Evolutionary conservation across 116 monocot genomes (phyloP).

Genomic region (Iris pallida): DNA sequence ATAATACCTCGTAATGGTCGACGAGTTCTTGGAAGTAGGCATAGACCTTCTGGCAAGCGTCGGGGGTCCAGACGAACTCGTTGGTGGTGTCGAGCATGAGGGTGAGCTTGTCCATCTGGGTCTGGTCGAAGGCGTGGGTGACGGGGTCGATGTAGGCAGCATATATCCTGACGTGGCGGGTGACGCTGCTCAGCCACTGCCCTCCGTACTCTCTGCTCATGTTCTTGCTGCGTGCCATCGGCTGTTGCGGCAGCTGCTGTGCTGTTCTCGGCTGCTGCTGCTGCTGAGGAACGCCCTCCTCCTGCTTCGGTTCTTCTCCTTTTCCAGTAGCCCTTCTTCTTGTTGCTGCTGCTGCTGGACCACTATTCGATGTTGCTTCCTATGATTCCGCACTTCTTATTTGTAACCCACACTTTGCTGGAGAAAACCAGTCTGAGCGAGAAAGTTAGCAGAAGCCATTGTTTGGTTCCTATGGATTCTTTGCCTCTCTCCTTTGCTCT

Average conservation of each 20-base stretch:
- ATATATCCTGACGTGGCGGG: slow-evolving; percentile 83
- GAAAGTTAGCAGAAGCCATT: slow-evolving; percentile 28
- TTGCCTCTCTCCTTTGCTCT: too few species aligned
- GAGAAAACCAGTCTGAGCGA: slow-evolving; percentile 27
- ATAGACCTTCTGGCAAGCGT: slow-evolving; percentile 81
- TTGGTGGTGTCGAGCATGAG: slow-evolving; percentile 68
- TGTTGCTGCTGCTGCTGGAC: slow-evolving; percentile 30
- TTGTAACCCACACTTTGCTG: slow-evolving; percentile 2
- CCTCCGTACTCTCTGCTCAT: slow-evolving; percentile 74
- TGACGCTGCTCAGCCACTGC: slow-evolving; percentile 83
- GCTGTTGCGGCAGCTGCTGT: slow-evolving; percentile 39
- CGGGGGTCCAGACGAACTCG: slow-evolving; percentile 80
- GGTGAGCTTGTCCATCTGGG: slow-evolving; percentile 93
- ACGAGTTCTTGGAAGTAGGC: slow-evolving; percentile 72
- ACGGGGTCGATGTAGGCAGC: slow-evolving; percentile 90
- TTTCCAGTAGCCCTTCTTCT: slow-evolving; percentile 2
- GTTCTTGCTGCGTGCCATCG: slow-evolving; percentile 72
- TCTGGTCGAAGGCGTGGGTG: slow-evolving; percentile 75
- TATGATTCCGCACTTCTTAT: neutral
- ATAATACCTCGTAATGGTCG: slow-evolving; percentile 74
- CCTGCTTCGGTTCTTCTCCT: neutral
- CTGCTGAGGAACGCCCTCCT: slow-evolving; percentile 12
- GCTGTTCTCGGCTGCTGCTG: slow-evolving; percentile 1
- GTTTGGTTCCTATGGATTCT: neutral
- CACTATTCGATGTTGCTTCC: neutral